A percentile compares a stretch with the other conserved stretches of the same genome.
These are phyloP conservation scores for Penicilliopsis zonata DNA, from an alignment of 495 filamentous ascomycete genomes.

Conservation along the genomic window DNA sequence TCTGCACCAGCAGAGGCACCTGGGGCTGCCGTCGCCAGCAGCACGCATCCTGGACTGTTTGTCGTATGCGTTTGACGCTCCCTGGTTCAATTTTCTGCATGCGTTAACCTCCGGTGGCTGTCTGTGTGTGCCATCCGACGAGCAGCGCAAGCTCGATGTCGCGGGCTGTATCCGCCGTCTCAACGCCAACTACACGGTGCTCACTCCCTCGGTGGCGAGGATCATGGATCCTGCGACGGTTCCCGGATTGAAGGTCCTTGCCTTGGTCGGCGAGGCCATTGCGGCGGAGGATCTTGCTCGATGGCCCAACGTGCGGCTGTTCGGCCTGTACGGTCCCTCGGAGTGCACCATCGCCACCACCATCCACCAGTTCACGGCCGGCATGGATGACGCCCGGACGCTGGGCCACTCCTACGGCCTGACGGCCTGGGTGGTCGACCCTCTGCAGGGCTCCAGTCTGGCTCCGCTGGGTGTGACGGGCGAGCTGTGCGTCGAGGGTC, in stretches of 20 bases:
- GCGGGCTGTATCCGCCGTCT: constrained; percentile 12
- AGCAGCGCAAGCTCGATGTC: constrained; percentile 22
- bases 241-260: constrained; percentile 26
- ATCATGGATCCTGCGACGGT: constrained; percentile 15
- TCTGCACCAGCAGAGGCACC: constrained; percentile 7
- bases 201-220: constrained; percentile 30
- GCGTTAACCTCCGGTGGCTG: constrained; percentile 34
- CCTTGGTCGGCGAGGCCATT: constrained; percentile 29
- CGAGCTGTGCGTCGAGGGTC: constrained; percentile 28
- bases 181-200: constrained; percentile 13
- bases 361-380: not conserved
- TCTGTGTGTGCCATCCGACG: constrained; percentile 41
- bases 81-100: constrained; percentile 35
- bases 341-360: constrained; percentile 3
- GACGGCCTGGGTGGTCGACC: constrained; percentile 21
- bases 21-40: constrained; percentile 22
- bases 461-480: constrained; percentile 26
- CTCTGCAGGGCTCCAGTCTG: constrained; percentile 13
- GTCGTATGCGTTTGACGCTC: constrained; percentile 38
- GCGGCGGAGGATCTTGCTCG: constrained; percentile 17
- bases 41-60: constrained; percentile 33
- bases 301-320: constrained; percentile 26
- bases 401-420: constrained; percentile 1
- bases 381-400: not conserved
- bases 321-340: constrained; percentile 23